phyloP scores from a whole-genome alignment of 306 rosid genomes.

The Pueraria montana region DNA sequence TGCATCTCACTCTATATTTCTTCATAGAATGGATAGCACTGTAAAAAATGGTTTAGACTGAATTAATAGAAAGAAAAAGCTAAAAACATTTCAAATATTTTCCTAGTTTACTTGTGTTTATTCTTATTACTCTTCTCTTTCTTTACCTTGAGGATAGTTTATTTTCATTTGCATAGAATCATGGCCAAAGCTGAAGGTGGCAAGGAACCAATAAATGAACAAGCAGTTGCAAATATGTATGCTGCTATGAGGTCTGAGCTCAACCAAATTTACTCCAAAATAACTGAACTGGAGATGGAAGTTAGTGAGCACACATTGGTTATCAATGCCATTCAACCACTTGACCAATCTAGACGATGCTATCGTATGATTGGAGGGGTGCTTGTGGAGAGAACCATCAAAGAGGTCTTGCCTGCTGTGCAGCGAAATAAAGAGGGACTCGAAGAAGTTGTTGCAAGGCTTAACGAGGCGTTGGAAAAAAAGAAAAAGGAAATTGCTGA shows the following conservation, averaged over 20 bases:
- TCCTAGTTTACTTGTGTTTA: background rate
- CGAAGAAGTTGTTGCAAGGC: constrained; percentile 86
- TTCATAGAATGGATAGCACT: background rate
- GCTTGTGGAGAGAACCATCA: constrained; percentile 96
- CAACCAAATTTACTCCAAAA: constrained; percentile 92
- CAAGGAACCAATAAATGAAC: constrained; percentile 85
- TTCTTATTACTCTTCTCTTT: constrained; percentile 16
- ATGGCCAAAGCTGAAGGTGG: constrained; percentile 78
- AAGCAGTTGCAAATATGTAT: constrained; percentile 85
- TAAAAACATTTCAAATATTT: background rate
- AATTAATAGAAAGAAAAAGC: background rate
- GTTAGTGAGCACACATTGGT: constrained; percentile 90
- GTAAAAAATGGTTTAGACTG: background rate
- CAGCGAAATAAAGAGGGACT: constrained; percentile 92
- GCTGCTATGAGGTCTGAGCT: constrained; percentile 89
- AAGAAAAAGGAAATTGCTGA: constrained; percentile 93
- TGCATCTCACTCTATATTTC: background rate
- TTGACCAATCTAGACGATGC: constrained; percentile 89
- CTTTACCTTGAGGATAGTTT: constrained; percentile 17
- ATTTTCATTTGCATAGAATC: constrained; percentile 49
- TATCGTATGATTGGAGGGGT: constrained; percentile 98
- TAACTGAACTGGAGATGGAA: constrained; percentile 98
- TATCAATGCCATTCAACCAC: constrained; percentile 87
- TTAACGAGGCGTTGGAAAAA: constrained; percentile 86
- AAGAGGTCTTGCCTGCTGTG: constrained; percentile 95